phyloP scores from a whole-genome alignment of 2,329 filamentous ascomycete genomes.

The Clonostachys rosea region DNA sequence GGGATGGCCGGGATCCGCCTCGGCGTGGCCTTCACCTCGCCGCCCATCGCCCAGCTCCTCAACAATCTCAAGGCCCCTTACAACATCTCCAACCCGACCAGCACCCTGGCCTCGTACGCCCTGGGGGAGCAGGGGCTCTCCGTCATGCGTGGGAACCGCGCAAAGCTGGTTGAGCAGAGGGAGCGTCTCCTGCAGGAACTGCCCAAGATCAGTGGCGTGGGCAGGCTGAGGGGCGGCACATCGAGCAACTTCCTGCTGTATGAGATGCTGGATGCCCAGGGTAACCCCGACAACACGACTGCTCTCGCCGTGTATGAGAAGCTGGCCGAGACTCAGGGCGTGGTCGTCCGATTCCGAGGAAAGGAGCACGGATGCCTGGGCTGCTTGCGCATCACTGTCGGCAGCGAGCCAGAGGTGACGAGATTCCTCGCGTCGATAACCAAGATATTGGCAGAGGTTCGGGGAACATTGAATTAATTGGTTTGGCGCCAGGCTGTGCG shows the following conservation, averaged over 20 bases:
- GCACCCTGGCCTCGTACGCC: slow-evolving; percentile 71
- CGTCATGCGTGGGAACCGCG: slow-evolving; percentile 67
- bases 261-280: slow-evolving; percentile 72
- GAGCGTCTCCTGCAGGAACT: slow-evolving; percentile 71
- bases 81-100: slow-evolving; percentile 88
- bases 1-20: slow-evolving; percentile 91
- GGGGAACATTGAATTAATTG: slow-evolving; percentile 11
- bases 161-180: slow-evolving; percentile 70
- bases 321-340: slow-evolving; percentile 79
- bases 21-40: slow-evolving; percentile 76
- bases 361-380: slow-evolving; percentile 88
- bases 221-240: slow-evolving; percentile 72
- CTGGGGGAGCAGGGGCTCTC: slow-evolving; percentile 62
- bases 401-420: slow-evolving; percentile 81
- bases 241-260: slow-evolving; percentile 88
- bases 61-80: slow-evolving; percentile 96
- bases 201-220: slow-evolving; percentile 71
- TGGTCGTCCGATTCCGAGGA: slow-evolving; percentile 90
- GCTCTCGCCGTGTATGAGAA: slow-evolving; percentile 79
- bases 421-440: slow-evolving; percentile 69
- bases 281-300: slow-evolving; percentile 71
- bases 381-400: slow-evolving; percentile 87
- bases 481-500: no score
- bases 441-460: slow-evolving; percentile 39
- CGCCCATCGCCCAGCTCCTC: slow-evolving; percentile 70